phyloP scores from a whole-genome alignment of 768 basidiomycete species.

The Dacryopinax spathularia region DNA sequence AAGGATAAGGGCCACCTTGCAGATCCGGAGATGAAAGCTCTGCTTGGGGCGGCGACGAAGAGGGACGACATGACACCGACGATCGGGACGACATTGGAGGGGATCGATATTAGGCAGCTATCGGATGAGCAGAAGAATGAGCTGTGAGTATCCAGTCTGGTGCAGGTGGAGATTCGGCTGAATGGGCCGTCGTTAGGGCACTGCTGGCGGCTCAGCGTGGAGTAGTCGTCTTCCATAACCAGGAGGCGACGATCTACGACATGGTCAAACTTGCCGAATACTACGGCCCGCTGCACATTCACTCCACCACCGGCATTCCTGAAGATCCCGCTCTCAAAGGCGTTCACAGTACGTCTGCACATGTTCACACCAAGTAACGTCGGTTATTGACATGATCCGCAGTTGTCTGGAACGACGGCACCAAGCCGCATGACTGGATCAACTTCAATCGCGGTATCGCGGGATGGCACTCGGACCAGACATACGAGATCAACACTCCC shows the following conservation, averaged over 20 bases:
- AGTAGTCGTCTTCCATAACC: constrained; percentile 4
- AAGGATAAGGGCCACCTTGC: not conserved
- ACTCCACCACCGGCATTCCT: constrained; percentile 25
- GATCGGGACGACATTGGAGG: not conserved
- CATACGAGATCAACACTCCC: constrained; percentile 13
- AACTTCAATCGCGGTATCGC: not conserved
- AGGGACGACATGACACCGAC: not conserved
- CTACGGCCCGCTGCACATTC: constrained; percentile 17
- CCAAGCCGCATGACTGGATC: not conserved
- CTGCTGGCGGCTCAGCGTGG: not conserved
- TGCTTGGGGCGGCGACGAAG: not conserved
- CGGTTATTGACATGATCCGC: not conserved
- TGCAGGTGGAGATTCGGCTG: not conserved
- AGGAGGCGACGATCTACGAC: constrained; percentile 1
- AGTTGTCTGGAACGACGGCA: constrained; percentile 3
- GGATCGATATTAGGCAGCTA: constrained; percentile 1
- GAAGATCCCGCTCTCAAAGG: constrained; percentile 16
- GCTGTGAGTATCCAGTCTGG: not conserved
- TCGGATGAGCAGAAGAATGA: constrained; percentile 2
- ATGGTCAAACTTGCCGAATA: not conserved
- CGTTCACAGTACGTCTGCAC: constrained; percentile 6
- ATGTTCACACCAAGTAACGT: not conserved
- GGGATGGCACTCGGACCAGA: constrained; percentile 8
- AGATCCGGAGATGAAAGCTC: not conserved
- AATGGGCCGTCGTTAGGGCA: not conserved